Base-by-base conservation (phyloP, 441 rosid genomes). In the Gossypium lobatum region DNA sequence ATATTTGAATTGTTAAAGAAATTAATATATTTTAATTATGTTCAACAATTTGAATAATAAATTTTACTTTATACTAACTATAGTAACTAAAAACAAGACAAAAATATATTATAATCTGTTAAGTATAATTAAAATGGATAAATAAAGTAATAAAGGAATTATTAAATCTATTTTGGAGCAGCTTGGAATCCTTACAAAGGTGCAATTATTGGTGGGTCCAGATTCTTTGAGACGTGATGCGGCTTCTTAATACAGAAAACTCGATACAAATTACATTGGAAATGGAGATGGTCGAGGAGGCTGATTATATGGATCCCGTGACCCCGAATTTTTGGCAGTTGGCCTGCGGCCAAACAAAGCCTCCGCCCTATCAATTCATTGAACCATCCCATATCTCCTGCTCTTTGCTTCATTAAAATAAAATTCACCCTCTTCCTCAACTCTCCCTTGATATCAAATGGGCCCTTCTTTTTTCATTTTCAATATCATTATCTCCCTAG, bases 391-490 rank as follows among this genome's bases (percentile, higher is more conserved):
- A 21, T 21, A 23, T 67, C 21, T 67, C 58, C 42, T 7, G 37
- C 16, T 7, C 34, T 20, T 16, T 18, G 31, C 53, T 42, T 64
- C 54, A 39, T 26, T 64, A 42, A 20, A 39, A 42, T 4, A 42
- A 39, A 39, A 20, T 4, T 65, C 34, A 21, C 3, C 34, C 11
- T 66, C 13, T n/a, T 63, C 23, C 13, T 37, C 17, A 23, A 13
- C 64, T 18, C 8, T 4, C 28, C 37, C 39, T 34, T 6, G 39
- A 34, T 34, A 6, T n/a, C 23, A 67, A 48, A 67, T 68, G 60
- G 60, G 34, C 52, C 66, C 73, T 52, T 20, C 73, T 7, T 21
- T 79, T 73, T 28, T 82, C 75, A 8, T 75, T 57, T 3, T 83
- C 70, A 39, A 10, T 2, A 2, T 77, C 9, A 75, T 82, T 53